Evolutionary conservation across 805 yeast species (phyloP).

Genomic region (Saitoella complicata): DNA sequence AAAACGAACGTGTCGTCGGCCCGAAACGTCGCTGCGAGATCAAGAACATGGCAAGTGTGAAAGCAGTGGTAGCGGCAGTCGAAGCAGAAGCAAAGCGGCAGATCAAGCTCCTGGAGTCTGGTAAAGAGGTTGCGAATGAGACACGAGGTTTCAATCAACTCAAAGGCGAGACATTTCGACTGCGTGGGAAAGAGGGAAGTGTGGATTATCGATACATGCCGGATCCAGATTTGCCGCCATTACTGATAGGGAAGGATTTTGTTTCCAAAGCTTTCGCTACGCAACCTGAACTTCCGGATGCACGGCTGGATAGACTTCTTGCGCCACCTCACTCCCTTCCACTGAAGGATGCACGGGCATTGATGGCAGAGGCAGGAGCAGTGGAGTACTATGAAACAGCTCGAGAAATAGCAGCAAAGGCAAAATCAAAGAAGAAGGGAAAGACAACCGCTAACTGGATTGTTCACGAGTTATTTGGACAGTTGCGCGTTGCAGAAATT

Average conservation of each 20-base stretch:
- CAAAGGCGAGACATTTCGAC: slow-evolving; percentile 33
- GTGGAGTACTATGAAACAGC: slow-evolving; percentile 38
- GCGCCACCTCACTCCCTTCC: slow-evolving; percentile 38
- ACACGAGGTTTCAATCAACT: slow-evolving; percentile 89
- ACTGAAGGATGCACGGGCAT: slow-evolving; percentile 58
- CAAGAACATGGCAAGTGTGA: slow-evolving; percentile 72
- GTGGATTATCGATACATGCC: slow-evolving; percentile 90
- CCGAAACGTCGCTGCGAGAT: slow-evolving; percentile 61
- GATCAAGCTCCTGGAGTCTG: slow-evolving; percentile 28
- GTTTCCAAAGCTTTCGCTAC: slow-evolving; percentile 18
- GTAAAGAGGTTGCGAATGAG: slow-evolving; percentile 31
- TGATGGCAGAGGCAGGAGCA: slow-evolving; percentile 37
- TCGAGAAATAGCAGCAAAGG: slow-evolving; percentile 18
- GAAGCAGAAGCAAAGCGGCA: slow-evolving; percentile 58
- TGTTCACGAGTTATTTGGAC: slow-evolving; percentile 64
- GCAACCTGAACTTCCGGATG: slow-evolving; percentile 48
- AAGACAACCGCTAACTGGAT: slow-evolving; percentile 27
- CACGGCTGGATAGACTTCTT: slow-evolving; percentile 31
- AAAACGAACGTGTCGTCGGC: slow-evolving; percentile 12
- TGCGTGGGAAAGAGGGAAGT: slow-evolving; percentile 64
- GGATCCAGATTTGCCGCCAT: slow-evolving; percentile 68
- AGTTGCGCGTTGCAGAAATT: slow-evolving; percentile 35
- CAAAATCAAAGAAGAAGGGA: slow-evolving; percentile 11
- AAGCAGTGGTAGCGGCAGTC: slow-evolving; percentile 65
- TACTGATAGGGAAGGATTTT: slow-evolving; percentile 12